These are phyloP conservation scores for Xylaria sp. DNA, from an alignment of 2,329 filamentous ascomycete species.

Conservation along the genomic window DNA sequence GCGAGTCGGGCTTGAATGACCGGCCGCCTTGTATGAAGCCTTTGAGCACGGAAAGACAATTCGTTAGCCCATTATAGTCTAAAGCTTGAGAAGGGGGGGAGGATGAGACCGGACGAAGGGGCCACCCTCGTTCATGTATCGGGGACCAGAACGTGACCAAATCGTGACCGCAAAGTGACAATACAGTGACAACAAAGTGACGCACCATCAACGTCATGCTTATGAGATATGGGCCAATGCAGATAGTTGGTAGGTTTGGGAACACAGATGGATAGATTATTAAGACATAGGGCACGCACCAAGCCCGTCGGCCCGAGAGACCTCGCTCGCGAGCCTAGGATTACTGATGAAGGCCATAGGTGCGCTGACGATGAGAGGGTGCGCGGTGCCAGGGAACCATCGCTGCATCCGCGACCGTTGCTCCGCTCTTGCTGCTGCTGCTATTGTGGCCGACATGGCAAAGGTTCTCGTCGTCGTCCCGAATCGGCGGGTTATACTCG, in stretches of 20 bases:
- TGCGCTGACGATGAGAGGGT: slow-evolving; percentile 54
- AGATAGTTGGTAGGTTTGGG: neutral
- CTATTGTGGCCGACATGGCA: slow-evolving; percentile 16
- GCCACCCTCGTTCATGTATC: neutral
- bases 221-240: neutral
- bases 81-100: neutral
- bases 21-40: slow-evolving; percentile 50
- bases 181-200: too few relatives aligned
- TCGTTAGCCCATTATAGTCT: neutral
- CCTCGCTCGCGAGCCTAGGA: slow-evolving; percentile 52
- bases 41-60: slow-evolving; percentile 18
- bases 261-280: neutral
- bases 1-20: slow-evolving; percentile 47
- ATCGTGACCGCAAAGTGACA: too few relatives aligned
- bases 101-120: neutral
- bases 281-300: slow-evolving; percentile 45
- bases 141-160: neutral
- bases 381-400: slow-evolving; percentile 52
- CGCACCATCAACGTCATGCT: neutral
- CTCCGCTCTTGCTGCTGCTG: neutral
- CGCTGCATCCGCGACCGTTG: slow-evolving; percentile 42
- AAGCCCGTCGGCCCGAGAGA: slow-evolving; percentile 54
- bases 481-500: slow-evolving; percentile 24
- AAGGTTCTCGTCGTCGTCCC: slow-evolving; percentile 23
- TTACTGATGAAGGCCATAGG: slow-evolving; percentile 55